A percentile compares a stretch with the other conserved stretches of the same genome.
Evolutionary conservation across 768 basidiomycete genomes (phyloP).

Genomic region (Nidularia pulvinata): DNA sequence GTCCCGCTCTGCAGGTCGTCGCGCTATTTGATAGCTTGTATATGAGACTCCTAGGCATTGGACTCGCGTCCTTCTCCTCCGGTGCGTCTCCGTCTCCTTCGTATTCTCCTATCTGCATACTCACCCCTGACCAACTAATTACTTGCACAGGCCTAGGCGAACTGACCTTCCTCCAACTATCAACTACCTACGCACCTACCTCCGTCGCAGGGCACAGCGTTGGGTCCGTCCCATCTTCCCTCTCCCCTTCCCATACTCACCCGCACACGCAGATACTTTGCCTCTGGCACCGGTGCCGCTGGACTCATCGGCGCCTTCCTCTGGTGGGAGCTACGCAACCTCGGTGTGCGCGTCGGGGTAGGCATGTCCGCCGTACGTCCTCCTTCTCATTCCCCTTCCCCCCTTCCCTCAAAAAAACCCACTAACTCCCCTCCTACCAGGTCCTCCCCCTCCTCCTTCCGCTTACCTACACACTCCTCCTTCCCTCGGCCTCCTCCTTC

Average conservation of each 20-base stretch:
- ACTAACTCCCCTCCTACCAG: conserved; percentile 31
- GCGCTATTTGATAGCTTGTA: conserved; percentile 65
- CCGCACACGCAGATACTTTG: conserved; percentile 66
- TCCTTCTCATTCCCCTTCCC: background rate
- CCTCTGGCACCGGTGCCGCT: conserved; percentile 93
- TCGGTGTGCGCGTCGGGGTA: conserved; percentile 85
- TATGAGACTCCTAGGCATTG: conserved; percentile 78
- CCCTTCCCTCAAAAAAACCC: background rate
- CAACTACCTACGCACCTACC: conserved; percentile 71
- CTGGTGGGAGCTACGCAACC: conserved; percentile 91
- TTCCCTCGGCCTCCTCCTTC: conserved; percentile 63
- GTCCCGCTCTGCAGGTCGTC: conserved; percentile 54
- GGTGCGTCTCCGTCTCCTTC: conserved; percentile 35
- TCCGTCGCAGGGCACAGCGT: conserved; percentile 79
- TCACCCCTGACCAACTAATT: background rate
- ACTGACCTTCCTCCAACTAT: conserved; percentile 93
- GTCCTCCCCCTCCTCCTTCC: conserved; percentile 84
- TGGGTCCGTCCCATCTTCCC: conserved; percentile 46
- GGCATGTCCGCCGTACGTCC: conserved; percentile 75
- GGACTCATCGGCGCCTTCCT: conserved; percentile 90
- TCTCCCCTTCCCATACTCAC: background rate
- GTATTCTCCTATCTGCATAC: background rate
- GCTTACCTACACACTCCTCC: conserved; percentile 71
- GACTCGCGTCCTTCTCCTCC: conserved; percentile 83
- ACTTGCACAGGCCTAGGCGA: conserved; percentile 80